Evolutionary conservation across 75 land plant genomes (phyloP).

Genomic region (Sequoiadendron giganteum): DNA sequence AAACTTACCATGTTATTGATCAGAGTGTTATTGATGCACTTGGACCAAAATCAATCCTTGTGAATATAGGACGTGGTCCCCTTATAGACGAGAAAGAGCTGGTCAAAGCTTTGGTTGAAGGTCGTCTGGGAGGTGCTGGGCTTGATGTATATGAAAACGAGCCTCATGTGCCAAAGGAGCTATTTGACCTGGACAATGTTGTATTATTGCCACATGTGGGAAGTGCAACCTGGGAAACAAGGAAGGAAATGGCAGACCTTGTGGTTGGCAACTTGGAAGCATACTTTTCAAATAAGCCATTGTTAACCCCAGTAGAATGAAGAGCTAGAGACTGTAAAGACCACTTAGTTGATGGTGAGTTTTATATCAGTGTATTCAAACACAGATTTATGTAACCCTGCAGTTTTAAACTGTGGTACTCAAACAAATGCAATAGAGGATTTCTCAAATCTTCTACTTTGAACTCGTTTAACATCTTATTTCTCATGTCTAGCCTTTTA

Average conservation of each 20-base stretch:
- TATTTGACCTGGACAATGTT: conserved; percentile 43
- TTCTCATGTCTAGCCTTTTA: neutral
- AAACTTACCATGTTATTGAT: conserved; percentile 28
- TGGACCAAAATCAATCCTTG: conserved; percentile 29
- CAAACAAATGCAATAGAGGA: neutral
- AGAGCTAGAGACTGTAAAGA: neutral
- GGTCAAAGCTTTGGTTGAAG: conserved; percentile 40
- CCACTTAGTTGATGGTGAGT: neutral
- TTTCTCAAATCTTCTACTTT: neutral
- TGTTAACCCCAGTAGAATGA: conserved; percentile 49
- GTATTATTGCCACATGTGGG: conserved; percentile 46
- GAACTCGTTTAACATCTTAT: neutral
- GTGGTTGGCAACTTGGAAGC: conserved; percentile 49
- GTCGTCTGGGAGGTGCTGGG: conserved; percentile 48
- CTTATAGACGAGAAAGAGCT: conserved; percentile 46
- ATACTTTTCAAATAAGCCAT: conserved; percentile 51
- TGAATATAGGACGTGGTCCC: conserved; percentile 34
- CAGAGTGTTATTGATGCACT: conserved; percentile 25
- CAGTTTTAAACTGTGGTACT: neutral
- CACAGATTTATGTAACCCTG: neutral
- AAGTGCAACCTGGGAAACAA: conserved; percentile 38
- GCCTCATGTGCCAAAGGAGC: conserved; percentile 45
- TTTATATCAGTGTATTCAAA: neutral
- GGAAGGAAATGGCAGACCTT: conserved; percentile 40
- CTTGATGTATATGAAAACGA: conserved; percentile 49